Base-by-base conservation (phyloP, 2,329 filamentous ascomycete genomes). In the Rhynchosporium secalis region DNA sequence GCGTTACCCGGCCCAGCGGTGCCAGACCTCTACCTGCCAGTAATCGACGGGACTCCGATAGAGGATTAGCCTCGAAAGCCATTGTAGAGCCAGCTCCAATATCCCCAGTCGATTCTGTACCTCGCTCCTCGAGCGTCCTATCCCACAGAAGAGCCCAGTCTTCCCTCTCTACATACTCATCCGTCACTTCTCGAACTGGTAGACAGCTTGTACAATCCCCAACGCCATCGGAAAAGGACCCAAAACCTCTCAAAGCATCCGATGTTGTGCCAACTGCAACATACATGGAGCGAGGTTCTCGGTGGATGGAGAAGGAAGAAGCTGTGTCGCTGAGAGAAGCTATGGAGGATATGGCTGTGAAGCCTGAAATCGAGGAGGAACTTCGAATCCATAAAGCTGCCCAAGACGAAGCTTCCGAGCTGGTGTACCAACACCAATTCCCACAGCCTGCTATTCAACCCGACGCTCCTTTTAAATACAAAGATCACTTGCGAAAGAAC, bases 271-370 rank as follows among this genome's bases (percentile, higher is more conserved):
- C 86, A 6, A 89, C 82, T 63, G 80, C 85, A 48, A 85, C 83
- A 7, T 92, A 92, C 74, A 87, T 90, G 61, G 90, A 92, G 74
- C 83, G 86, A 61, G 88, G 88, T 20, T 84, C 86, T 72, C 80
- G 89, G 69, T 91, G 89, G 87, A 90, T 91, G 84, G 90, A 93
- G 74, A 90, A 89, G 74, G 88, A 92, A 72, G 90, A 93, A 75
- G 87, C 85, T 3, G 81, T 82, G 41, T 88, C 88, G 26, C 76
- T 93, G 63, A 83, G 88, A 20, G 82, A 86, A 64, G 89, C 90
- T 10, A 85, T 93, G 80, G 85, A 91, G 68, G 86, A 90, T 69
- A 84, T 92, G 82, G 84, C 90, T 62, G 66, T 89, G 48, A 79
- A 78, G 58, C 76, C 78, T 41, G 58, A 68, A 46, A 77, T 80